Conservation (phyloP, 2,329 filamentous ascomycete species). For the Verticillium longisporum region DNA sequence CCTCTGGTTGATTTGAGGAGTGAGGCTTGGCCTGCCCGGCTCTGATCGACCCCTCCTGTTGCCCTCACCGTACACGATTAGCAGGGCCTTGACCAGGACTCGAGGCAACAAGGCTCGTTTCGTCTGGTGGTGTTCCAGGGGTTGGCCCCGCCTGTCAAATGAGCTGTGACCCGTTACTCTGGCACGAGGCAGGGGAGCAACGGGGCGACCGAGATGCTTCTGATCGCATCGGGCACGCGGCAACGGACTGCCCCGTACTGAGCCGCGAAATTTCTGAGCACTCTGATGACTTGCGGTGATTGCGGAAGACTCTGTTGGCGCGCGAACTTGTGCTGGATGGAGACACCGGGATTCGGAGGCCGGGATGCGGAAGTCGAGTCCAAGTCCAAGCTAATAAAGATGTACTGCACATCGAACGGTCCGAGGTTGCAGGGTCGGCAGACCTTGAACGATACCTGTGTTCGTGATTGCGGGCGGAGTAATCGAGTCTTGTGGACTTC, state of each 20-base stretch:
- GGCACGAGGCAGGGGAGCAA: neutral
- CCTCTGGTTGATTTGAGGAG: neutral
- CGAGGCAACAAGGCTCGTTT: neutral
- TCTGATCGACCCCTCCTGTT: neutral
- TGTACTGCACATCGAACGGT: neutral
- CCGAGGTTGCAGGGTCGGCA: neutral
- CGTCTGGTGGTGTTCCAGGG: neutral
- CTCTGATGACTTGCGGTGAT: too few species aligned
- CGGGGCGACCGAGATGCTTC: neutral
- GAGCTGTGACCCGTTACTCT: neutral
- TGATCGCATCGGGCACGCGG: neutral
- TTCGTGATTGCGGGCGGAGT: neutral
- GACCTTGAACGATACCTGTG: neutral
- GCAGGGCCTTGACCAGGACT: neutral
- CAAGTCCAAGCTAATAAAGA: neutral
- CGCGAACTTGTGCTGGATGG: neutral
- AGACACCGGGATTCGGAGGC: neutral
- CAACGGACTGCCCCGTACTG: neutral
- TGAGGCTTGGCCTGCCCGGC: neutral
- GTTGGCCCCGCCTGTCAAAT: neutral
- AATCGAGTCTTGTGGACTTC: too few species aligned
- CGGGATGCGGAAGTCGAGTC: neutral
- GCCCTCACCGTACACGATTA: neutral
- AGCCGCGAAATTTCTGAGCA: neutral
- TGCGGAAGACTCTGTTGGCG: too few species aligned